These are phyloP conservation scores for Apiotrichum veenhuisii DNA, from an alignment of 1,284 basidiomycete species.

Conservation along the genomic window DNA sequence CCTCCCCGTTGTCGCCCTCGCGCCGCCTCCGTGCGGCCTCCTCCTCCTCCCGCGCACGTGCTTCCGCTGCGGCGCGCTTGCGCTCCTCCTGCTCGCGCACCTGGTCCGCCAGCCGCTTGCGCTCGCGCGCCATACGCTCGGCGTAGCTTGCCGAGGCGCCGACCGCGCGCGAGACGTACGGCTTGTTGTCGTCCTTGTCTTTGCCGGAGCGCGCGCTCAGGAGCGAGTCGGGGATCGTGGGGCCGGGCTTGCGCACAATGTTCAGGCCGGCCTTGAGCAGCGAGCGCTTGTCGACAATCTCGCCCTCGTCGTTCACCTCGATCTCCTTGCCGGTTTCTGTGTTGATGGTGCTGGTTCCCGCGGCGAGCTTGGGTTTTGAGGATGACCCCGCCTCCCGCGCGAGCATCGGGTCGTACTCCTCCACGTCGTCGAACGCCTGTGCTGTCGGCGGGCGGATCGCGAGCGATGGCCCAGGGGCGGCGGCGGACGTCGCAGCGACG, in stretches of 20 bases:
- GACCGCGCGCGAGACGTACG: conserved; percentile 59
- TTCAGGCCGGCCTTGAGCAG: conserved; percentile 89
- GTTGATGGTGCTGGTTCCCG: conserved; percentile 14
- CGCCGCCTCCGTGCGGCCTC: conserved; percentile 51
- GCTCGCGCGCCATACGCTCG: conserved; percentile 76
- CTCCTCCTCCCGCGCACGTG: conserved; percentile 53
- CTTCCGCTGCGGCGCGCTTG: conserved; percentile 53
- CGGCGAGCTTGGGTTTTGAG: neutral
- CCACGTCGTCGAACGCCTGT: conserved; percentile 36
- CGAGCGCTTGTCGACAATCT: conserved; percentile 93
- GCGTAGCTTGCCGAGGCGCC: conserved; percentile 70
- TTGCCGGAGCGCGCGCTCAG: conserved; percentile 44
- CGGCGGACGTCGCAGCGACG: conserved; percentile 61
- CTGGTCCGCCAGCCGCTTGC: conserved; percentile 67
- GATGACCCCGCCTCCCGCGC: conserved; percentile 28
- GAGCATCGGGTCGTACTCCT: conserved; percentile 44
- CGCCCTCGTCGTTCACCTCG: conserved; percentile 94
- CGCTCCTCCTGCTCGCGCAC: conserved; percentile 66
- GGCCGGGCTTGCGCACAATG: conserved; percentile 54
- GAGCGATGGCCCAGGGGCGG: conserved; percentile 47
- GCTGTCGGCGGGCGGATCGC: conserved; percentile 26
- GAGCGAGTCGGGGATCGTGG: conserved; percentile 30
- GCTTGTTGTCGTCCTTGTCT: conserved; percentile 40
- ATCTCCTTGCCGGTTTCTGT: conserved; percentile 73
- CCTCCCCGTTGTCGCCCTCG: conserved; percentile 54